Percentiles rank a stretch among this genome's conserved stretches.
phyloP scores from a whole-genome alignment of 768 basidiomycete genomes.

The Tulasnella calospora region DNA sequence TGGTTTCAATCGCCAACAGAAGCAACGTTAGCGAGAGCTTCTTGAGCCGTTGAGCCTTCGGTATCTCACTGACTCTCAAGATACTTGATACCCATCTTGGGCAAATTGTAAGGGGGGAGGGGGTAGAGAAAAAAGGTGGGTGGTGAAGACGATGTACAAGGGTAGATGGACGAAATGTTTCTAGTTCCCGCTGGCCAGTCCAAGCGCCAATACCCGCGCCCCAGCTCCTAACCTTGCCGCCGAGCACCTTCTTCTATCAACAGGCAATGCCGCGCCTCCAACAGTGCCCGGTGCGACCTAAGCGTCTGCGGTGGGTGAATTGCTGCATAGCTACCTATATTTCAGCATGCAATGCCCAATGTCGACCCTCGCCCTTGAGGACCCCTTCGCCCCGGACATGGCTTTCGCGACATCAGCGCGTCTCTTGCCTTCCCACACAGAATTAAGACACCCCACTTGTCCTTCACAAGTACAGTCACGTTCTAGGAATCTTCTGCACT shows the following conservation, averaged over 20 bases:
- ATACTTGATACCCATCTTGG: neutral
- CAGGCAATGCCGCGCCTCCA: neutral
- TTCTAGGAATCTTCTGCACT: neutral
- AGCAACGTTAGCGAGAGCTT: neutral
- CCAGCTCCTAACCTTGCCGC: neutral
- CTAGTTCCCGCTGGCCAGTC: neutral
- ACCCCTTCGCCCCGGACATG: neutral
- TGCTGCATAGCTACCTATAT: neutral
- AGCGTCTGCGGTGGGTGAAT: neutral
- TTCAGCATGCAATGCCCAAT: neutral
- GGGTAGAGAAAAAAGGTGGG: neutral
- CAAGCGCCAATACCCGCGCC: neutral
- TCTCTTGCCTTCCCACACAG: neutral
- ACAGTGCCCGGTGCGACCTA: neutral
- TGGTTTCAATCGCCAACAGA: constrained; percentile 34
- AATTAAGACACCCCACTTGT: neutral
- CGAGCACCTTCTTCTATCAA: neutral
- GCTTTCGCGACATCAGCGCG: neutral
- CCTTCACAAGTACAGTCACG: neutral
- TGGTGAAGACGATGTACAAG: neutral
- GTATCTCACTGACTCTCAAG: neutral
- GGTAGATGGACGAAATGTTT: neutral
- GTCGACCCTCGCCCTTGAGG: too few species aligned
- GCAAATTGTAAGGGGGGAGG: neutral
- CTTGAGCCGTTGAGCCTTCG: neutral